phyloP scores from a whole-genome alignment of 2,329 filamentous ascomycete species.

The Sclerotinia sclerotiorum region DNA sequence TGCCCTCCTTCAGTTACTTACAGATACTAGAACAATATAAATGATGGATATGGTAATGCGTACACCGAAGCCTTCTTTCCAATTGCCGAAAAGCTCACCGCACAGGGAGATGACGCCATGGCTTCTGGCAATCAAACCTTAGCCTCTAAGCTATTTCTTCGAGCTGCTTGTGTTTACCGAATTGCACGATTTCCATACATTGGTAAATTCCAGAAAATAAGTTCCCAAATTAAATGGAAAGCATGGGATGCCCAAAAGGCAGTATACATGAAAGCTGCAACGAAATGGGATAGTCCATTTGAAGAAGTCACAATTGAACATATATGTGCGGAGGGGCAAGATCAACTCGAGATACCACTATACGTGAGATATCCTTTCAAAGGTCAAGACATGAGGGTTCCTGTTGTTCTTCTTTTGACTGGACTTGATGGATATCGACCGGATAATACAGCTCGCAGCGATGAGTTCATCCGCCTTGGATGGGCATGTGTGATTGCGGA shows the following conservation, averaged over 20 bases:
- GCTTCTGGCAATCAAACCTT: slow-evolving; percentile 49
- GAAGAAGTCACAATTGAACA: slow-evolving; percentile 63
- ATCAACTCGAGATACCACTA: slow-evolving; percentile 55
- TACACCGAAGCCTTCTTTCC: slow-evolving; percentile 66
- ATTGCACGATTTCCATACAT: slow-evolving; percentile 70
- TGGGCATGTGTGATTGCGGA: slow-evolving; percentile 64
- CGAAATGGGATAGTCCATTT: slow-evolving; percentile 57
- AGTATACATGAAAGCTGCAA: slow-evolving; percentile 58
- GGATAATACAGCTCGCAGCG: slow-evolving; percentile 59
- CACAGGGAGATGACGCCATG: slow-evolving; percentile 52
- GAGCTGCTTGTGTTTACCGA: slow-evolving; percentile 70
- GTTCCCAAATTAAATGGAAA: slow-evolving; percentile 52
- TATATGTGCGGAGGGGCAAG: slow-evolving; percentile 44
- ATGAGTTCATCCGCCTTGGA: slow-evolving; percentile 62
- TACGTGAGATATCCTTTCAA: slow-evolving; percentile 61
- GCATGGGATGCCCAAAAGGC: slow-evolving; percentile 67
- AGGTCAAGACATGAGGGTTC: slow-evolving; percentile 44
- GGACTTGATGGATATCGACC: slow-evolving; percentile 63
- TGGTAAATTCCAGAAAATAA: slow-evolving; percentile 43
- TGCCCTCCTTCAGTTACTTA: slow-evolving; percentile 6
- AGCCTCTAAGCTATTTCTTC: slow-evolving; percentile 64
- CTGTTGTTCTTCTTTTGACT: slow-evolving; percentile 57
- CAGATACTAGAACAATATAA: slow-evolving; percentile 50
- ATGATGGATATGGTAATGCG: slow-evolving; percentile 63
- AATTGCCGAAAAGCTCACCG: slow-evolving; percentile 56